These are phyloP conservation scores for Phtheirospermum japonicum DNA, from an alignment of 257 asterid species.

Conservation along the genomic window DNA sequence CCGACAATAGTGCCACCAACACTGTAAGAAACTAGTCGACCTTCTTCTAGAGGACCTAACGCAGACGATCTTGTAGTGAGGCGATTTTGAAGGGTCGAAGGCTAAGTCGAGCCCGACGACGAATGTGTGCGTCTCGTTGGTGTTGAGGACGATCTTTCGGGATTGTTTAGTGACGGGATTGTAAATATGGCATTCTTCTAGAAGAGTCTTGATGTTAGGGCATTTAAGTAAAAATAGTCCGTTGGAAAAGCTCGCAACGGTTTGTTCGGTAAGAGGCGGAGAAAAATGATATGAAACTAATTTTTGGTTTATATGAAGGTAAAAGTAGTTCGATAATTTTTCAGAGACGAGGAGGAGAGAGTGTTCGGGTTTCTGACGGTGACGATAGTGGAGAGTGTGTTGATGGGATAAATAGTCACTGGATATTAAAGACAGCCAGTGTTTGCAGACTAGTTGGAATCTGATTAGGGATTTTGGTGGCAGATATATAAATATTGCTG, in stretches of 20 bases:
- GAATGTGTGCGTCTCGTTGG: background rate
- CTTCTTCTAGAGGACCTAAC: constrained; percentile 26
- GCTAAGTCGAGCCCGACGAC: constrained; percentile 35
- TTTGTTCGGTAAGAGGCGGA: constrained; percentile 25
- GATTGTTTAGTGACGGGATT: constrained; percentile 39
- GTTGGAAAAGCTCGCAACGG: constrained; percentile 32
- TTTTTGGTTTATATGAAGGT: constrained; percentile 28
- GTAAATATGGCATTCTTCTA: constrained; percentile 30
- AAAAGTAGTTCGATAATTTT: constrained; percentile 15
- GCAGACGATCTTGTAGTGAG: constrained; percentile 35
- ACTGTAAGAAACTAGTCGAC: constrained; percentile 15
- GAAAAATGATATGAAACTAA: constrained; percentile 27
- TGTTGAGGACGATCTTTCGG: constrained; percentile 21
- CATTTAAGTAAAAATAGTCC: constrained; percentile 40
- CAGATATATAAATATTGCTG: constrained; percentile 31
- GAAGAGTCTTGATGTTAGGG: constrained; percentile 10
- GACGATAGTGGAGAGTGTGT: constrained; percentile 28
- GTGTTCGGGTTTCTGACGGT: constrained; percentile 25
- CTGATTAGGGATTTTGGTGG: constrained; percentile 41
- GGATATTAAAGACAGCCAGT: constrained; percentile 36
- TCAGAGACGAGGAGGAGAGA: constrained; percentile 31
- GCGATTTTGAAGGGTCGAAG: constrained; percentile 32
- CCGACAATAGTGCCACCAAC: constrained; percentile 30
- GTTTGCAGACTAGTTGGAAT: constrained; percentile 40
- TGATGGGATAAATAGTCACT: constrained; percentile 28